Conservation (phyloP, 1,284 basidiomycete species). For the Schizophyllum amplum region DNA sequence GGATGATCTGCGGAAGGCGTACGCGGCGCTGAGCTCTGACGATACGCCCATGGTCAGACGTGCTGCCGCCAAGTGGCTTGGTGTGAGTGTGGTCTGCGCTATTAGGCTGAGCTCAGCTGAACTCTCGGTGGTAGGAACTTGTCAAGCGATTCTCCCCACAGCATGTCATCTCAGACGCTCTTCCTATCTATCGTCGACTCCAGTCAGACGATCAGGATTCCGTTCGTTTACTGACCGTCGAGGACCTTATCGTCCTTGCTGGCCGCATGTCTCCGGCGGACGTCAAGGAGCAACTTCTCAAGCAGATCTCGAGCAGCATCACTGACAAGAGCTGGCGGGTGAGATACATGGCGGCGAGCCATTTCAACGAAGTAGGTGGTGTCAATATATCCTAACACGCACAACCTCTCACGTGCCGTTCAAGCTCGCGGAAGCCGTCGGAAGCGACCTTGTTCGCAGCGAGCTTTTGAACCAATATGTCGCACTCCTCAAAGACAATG, state of each 20-base stretch:
- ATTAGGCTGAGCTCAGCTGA: neutral
- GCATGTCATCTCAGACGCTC: slow-evolving; percentile 81
- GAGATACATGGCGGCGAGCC: slow-evolving; percentile 97
- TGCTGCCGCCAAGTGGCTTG: slow-evolving; percentile 94
- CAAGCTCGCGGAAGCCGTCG: slow-evolving; percentile 88
- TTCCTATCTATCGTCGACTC: slow-evolving; percentile 92
- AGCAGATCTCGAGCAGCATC: slow-evolving; percentile 82
- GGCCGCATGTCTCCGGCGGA: slow-evolving; percentile 79
- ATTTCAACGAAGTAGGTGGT: slow-evolving; percentile 83
- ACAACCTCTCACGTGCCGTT: neutral
- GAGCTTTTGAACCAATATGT: slow-evolving; percentile 94
- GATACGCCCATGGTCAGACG: slow-evolving; percentile 99
- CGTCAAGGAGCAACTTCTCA: slow-evolving; percentile 86
- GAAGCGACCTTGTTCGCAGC: slow-evolving; percentile 86
- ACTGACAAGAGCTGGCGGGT: slow-evolving; percentile 98
- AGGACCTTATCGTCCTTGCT: slow-evolving; percentile 92
- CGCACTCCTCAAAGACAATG: slow-evolving; percentile 93
- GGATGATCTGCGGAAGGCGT: slow-evolving; percentile 87
- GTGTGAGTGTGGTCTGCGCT: slow-evolving; percentile 48
- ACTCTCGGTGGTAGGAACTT: slow-evolving; percentile 47
- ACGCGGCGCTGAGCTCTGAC: slow-evolving; percentile 78
- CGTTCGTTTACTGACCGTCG: slow-evolving; percentile 91
- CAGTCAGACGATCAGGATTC: slow-evolving; percentile 98
- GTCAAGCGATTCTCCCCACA: slow-evolving; percentile 70
- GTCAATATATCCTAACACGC: neutral